Percentiles rank a stretch among this genome's conserved stretches.
These are phyloP conservation scores for Posidonia australis DNA, from an alignment of 106 monocot genomes.

Conservation along the genomic window DNA sequence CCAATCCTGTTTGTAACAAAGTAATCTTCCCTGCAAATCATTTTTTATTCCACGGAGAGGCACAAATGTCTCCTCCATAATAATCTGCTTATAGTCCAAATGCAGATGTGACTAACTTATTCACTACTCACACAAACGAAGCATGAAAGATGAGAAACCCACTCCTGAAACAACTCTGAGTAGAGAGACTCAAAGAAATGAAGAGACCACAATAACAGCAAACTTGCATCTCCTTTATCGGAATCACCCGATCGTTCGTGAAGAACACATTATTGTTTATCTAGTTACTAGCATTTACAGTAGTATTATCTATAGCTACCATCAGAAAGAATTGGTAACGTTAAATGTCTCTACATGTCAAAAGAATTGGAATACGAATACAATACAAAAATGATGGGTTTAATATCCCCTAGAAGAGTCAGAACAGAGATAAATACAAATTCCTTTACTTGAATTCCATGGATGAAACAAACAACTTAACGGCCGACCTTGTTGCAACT, in stretches of 20 bases:
- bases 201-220: background rate
- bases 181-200: background rate
- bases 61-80: constrained; percentile 30
- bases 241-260: background rate
- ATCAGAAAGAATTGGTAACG: background rate
- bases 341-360: constrained; percentile 1
- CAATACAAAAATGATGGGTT: background rate
- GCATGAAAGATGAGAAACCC: background rate
- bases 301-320: background rate
- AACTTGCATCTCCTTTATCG: constrained; percentile 6
- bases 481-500: background rate
- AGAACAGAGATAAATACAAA: background rate
- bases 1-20: constrained; percentile 30
- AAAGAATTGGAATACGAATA: background rate
- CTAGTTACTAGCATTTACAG: background rate
- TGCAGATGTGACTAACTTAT: background rate
- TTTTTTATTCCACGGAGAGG: constrained; percentile 27
- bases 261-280: background rate
- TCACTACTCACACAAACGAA: background rate
- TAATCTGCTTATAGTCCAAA: background rate
- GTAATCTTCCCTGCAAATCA: constrained; percentile 20
- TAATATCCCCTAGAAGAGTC: background rate
- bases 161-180: background rate
- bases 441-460: constrained; percentile 10
- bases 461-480: background rate